Evolutionary conservation across 2,329 filamentous ascomycete genomes (phyloP), one percentile per base, ranked within the genome.

Genomic region (Cordyceps sp.): DNA sequence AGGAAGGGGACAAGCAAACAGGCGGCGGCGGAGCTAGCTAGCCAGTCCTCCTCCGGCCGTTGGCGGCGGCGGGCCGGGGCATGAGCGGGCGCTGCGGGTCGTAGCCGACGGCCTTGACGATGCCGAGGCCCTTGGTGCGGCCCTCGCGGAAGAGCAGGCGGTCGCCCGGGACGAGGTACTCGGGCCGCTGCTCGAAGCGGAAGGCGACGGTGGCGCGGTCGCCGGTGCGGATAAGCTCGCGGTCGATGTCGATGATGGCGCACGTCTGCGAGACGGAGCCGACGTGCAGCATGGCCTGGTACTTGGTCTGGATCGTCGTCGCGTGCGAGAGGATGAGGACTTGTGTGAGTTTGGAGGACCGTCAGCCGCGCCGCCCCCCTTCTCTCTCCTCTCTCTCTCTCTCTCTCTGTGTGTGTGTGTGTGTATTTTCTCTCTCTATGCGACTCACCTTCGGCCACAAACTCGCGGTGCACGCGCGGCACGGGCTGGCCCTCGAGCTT

Each of bases 211-310:
- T 77, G 3, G 90, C 90, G n/a, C 88, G 69, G 52, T 96, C 90
- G 9, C 90, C 90, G 0, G 88, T 94, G 7, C 90, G 74, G 41
- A 98, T 94, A 46, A 86, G 90, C 18, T 81, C 80, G n/a, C 88
- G 76, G 50, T 98, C 90, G 42, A 98, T 90, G 48, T 94, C 90
- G 46, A 98, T 93, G 49, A 98, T 94, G 10, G 85, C 77, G 49
- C 90, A 98, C 0, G 90, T 98, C 58, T 98, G 90, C 26, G 80
- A 84, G 27, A 98, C 81, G 0, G 90, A 82, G 0, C 90, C 90
- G 5, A 98, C 86, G 45, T 98, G 90, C 16, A 98, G 67, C 86
- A 96, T 98, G 1, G 90, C 90, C 59, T 98, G 90, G 43, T 98
- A 98, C 46, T 85, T 88, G 1, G 77, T 84, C 55, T 93, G 90